Percentiles rank a stretch among this genome's conserved stretches.
Evolutionary conservation across 2,329 filamentous ascomycete species (phyloP).

Genomic region (Verticillium zaregamsianum): DNA sequence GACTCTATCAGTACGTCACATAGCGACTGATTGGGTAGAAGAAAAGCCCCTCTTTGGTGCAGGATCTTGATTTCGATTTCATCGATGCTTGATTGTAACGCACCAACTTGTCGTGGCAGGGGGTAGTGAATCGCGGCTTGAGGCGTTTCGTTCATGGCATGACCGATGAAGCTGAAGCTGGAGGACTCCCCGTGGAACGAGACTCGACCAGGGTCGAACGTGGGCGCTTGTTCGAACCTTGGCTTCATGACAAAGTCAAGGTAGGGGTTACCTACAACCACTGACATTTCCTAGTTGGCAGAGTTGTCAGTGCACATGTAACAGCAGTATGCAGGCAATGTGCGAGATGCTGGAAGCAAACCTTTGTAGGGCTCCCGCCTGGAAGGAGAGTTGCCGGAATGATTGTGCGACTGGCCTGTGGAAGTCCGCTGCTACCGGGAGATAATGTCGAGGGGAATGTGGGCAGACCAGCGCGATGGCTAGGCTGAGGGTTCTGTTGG

Average conservation of each 20-base stretch:
- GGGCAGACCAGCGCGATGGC: too few species aligned
- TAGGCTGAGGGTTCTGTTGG: constrained; percentile 23
- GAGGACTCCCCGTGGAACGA: constrained; percentile 95
- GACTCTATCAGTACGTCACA: constrained; percentile 94
- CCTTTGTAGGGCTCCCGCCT: constrained; percentile 75
- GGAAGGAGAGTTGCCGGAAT: constrained; percentile 59
- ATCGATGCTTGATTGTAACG: constrained; percentile 85
- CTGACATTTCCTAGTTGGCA: constrained; percentile 59
- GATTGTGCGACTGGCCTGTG: constrained; percentile 33
- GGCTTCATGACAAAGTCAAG: constrained; percentile 89
- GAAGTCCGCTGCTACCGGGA: too few species aligned
- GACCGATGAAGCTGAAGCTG: constrained; percentile 86
- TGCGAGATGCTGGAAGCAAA: constrained; percentile 64
- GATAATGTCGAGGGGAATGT: too few species aligned
- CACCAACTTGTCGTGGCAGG: constrained; percentile 83
- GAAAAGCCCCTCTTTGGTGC: constrained; percentile 85
- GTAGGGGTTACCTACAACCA: constrained; percentile 73
- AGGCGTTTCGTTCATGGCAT: constrained; percentile 79
- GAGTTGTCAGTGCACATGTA: not conserved
- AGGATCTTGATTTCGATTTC: constrained; percentile 94
- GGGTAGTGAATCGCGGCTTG: constrained; percentile 95
- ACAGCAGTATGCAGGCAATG: too few species aligned
- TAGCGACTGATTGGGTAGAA: constrained; percentile 79
- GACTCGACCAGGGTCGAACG: constrained; percentile 91
- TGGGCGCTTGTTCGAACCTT: constrained; percentile 90